Evolutionary conservation across 805 yeast species (phyloP), one percentile per base, ranked within the genome.

Genomic region (Starmerella bombi): DNA sequence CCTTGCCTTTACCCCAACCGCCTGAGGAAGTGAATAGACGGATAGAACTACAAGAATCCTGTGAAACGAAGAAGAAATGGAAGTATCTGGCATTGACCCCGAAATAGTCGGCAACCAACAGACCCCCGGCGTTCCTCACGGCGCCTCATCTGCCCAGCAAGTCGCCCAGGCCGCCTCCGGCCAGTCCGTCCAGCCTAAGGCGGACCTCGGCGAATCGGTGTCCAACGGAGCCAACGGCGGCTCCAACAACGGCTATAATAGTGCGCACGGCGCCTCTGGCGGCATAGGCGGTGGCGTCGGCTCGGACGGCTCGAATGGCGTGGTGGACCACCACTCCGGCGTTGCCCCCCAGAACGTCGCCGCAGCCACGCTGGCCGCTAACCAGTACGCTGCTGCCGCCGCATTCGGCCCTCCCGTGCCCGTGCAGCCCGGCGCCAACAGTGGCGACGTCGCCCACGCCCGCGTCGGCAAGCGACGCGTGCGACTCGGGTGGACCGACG

Each of bases 401-500:
- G 46, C 51, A 16, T 45, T 44, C 33, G 46, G 51, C 19, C 47
- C 52, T n/a, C 51, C 49, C 4, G 48, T 44, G 20, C 42, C 49
- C 20, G 49, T 43, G 15, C 48, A 42, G 40, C 34, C 44, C 19
- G 45, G 41, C 12, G 18, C 39, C 28, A 10, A 15, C 18, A 4
- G 31, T 15, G 20, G 28, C 37, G 50, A 41, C 25, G 29, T 23
- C 17, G 32, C 49, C n/a, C 49, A 45, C 19, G 52, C 48, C 36
- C 53, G 54, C 25, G 49, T 50, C 25, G 59, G 60, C 37, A 55
- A 55, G 48, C 54, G 64, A 14, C 56, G 64, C n/a, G 57, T 58
- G 12, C 56, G 64, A 2, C 49, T 57, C 8, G 58, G 59, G 29
- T 65, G 70, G 70, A 57, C 67, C 22, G 66, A 62, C 34, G 59